Percentiles rank a stretch among this genome's conserved stretches.
Evolutionary conservation across 176 grass and related monocot genomes (phyloP).

Genomic region (Tillandsia leiboldiana): DNA sequence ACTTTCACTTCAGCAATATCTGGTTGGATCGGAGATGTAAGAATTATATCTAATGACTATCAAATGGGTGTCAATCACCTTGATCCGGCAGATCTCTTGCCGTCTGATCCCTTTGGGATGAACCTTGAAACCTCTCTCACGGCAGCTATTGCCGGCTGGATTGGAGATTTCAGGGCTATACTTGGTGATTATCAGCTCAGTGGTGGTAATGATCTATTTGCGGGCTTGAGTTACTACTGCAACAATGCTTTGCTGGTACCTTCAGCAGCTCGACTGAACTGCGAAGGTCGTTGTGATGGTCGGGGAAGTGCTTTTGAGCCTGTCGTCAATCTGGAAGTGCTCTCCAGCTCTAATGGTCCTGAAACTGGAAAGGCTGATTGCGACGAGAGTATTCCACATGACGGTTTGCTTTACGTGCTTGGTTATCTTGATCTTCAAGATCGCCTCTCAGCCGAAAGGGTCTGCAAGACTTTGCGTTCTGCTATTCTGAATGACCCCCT

Average conservation of each 20-base stretch:
- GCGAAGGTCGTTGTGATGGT: slow-evolving; percentile 4
- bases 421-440: slow-evolving; percentile 49
- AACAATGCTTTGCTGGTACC: slow-evolving; percentile 24
- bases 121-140: slow-evolving; percentile 37
- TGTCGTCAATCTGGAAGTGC: slow-evolving; percentile 1
- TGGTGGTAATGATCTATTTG: slow-evolving; percentile 3
- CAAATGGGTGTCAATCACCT: not conserved
- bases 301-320: not conserved
- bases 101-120: slow-evolving; percentile 67
- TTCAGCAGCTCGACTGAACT: slow-evolving; percentile 15
- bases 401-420: slow-evolving; percentile 39
- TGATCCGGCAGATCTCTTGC: slow-evolving; percentile 44
- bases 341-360: slow-evolving; percentile 14
- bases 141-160: slow-evolving; percentile 34
- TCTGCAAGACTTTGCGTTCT: slow-evolving; percentile 43
- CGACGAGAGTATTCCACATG: slow-evolving; percentile 30
- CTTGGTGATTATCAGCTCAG: slow-evolving; percentile 6
- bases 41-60: slow-evolving; percentile 6
- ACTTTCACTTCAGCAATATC: slow-evolving; percentile 33
- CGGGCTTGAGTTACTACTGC: slow-evolving; percentile 29
- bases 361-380: slow-evolving; percentile 11
- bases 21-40: slow-evolving; percentile 29
- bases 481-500: slow-evolving; percentile 35
- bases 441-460: slow-evolving; percentile 53
- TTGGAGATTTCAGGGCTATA: slow-evolving; percentile 17